Conservation (phyloP, 2,329 filamentous ascomycete genomes). For the Colletotrichum abscissum region DNA sequence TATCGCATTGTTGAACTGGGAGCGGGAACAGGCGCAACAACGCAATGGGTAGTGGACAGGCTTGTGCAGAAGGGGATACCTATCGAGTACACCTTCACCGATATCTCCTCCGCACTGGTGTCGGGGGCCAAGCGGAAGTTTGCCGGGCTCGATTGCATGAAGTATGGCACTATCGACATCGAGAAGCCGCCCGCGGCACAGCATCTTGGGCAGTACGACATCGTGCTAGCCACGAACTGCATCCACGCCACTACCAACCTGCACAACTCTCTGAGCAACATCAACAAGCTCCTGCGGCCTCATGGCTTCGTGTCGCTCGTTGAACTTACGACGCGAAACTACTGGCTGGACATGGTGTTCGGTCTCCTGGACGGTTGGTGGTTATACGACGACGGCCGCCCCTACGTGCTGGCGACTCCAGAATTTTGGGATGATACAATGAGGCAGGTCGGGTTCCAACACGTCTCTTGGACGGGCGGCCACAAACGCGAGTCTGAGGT, state of each 20-base stretch:
- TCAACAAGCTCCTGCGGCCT: not conserved
- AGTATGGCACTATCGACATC: not conserved
- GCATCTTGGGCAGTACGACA: not conserved
- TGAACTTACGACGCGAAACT: not conserved
- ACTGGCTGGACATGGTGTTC: slow-evolving; percentile 1
- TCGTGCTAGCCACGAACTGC: slow-evolving; percentile 2
- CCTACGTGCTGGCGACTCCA: not conserved
- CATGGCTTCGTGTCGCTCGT: not conserved
- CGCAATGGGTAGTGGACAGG: slow-evolving; percentile 4
- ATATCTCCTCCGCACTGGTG: not conserved
- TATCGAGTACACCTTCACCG: not conserved
- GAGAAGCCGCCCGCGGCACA: slow-evolving; percentile 3
- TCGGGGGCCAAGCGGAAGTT: not conserved
- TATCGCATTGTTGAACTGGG: slow-evolving; percentile 60
- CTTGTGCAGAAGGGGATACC: not conserved
- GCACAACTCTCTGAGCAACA: not conserved
- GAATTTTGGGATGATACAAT: not conserved
- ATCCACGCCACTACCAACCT: slow-evolving; percentile 6
- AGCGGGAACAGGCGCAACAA: slow-evolving; percentile 2
- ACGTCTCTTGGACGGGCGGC: not conserved
- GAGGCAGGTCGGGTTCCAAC: not conserved
- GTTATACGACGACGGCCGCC: not conserved
- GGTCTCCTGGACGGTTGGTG: not conserved
- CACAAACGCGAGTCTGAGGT: no score
- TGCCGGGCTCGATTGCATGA: not conserved